These are phyloP conservation scores for Colletotrichum coccodes DNA, from an alignment of 2,329 filamentous ascomycete genomes.

Conservation along the genomic window DNA sequence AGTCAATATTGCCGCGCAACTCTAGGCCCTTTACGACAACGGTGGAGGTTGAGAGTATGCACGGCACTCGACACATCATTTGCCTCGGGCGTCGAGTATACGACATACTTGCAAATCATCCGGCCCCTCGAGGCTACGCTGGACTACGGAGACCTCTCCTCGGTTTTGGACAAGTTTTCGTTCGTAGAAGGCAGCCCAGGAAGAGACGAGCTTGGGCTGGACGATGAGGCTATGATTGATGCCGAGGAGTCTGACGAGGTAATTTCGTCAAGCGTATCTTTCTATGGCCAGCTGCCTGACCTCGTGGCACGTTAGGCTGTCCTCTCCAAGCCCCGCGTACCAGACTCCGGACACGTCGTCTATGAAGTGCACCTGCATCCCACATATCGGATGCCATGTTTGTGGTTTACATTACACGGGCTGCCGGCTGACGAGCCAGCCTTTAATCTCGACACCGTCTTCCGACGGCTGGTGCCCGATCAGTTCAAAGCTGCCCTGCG, in stretches of 20 bases:
- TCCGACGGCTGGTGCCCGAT: conserved; percentile 75
- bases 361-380: conserved; percentile 82
- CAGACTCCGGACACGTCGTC: conserved; percentile 61
- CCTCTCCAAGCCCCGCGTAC: conserved; percentile 44
- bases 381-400: conserved; percentile 78
- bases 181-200: conserved; percentile 43
- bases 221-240: conserved; percentile 59
- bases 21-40: conserved; percentile 62
- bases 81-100: conserved; percentile 52
- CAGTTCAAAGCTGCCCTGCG: conserved; percentile 71
- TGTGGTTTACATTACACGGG: conserved; percentile 78
- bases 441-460: conserved; percentile 75
- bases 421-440: conserved; percentile 64
- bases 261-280: conserved; percentile 20
- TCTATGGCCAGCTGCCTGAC: conserved; percentile 14
- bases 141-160: conserved; percentile 57
- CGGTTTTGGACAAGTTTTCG: conserved; percentile 56
- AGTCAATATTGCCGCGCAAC: conserved; percentile 67
- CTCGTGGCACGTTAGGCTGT: conserved; percentile 48
- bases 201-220: conserved; percentile 36
- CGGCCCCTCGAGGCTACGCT: conserved; percentile 58
- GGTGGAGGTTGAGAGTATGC: conserved; percentile 65
- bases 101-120: conserved; percentile 67
- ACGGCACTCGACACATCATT: conserved; percentile 60
- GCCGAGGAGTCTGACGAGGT: conserved; percentile 64